Percentiles rank a stretch among this genome's conserved stretches.
phyloP scores from a whole-genome alignment of 1,284 basidiomycete species.

The Malassezia nana region DNA sequence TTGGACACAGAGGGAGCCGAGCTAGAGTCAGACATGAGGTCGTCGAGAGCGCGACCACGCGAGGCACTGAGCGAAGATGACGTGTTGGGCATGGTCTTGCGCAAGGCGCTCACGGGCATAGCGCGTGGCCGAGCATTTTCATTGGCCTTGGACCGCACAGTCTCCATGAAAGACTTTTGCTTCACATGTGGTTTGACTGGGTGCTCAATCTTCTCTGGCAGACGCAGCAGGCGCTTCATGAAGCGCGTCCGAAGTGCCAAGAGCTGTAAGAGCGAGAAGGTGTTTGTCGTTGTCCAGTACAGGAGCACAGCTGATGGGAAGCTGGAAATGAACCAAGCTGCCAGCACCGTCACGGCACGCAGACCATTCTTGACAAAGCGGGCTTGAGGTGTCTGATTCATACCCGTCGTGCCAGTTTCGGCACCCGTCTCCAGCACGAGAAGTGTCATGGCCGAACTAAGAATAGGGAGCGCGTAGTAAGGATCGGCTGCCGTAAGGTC shows the following conservation, averaged over 20 bases:
- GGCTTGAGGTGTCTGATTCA: slow-evolving; percentile 53
- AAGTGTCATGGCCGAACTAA: slow-evolving; percentile 60
- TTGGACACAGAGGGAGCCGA: not conserved
- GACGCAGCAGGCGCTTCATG: slow-evolving; percentile 21
- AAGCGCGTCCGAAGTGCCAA: slow-evolving; percentile 25
- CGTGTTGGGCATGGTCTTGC: not conserved
- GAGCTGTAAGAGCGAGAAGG: slow-evolving; percentile 54
- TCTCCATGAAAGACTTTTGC: slow-evolving; percentile 22
- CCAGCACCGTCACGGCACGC: slow-evolving; percentile 57
- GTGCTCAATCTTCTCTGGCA: slow-evolving; percentile 28
- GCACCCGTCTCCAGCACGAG: slow-evolving; percentile 58
- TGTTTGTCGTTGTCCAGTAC: slow-evolving; percentile 55
- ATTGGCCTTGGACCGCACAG: slow-evolving; percentile 11
- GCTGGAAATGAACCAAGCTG: slow-evolving; percentile 57
- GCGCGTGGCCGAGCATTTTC: slow-evolving; percentile 2
- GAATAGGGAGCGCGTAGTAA: slow-evolving; percentile 64
- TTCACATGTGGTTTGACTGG: slow-evolving; percentile 25
- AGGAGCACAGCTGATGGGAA: slow-evolving; percentile 53
- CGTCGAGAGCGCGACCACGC: slow-evolving; percentile 8
- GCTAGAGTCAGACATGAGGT: slow-evolving; percentile 2
- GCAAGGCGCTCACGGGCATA: slow-evolving; percentile 1
- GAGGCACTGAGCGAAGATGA: not conserved
- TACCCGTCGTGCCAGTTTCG: slow-evolving; percentile 53
- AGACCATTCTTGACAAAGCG: slow-evolving; percentile 65
- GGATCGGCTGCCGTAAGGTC: slow-evolving; percentile 74